A percentile compares a stretch with the other conserved stretches of the same genome.
Evolutionary conservation across 1,284 basidiomycete species (phyloP).

Genomic region (Microbotryum lychnidis-dioicae): DNA sequence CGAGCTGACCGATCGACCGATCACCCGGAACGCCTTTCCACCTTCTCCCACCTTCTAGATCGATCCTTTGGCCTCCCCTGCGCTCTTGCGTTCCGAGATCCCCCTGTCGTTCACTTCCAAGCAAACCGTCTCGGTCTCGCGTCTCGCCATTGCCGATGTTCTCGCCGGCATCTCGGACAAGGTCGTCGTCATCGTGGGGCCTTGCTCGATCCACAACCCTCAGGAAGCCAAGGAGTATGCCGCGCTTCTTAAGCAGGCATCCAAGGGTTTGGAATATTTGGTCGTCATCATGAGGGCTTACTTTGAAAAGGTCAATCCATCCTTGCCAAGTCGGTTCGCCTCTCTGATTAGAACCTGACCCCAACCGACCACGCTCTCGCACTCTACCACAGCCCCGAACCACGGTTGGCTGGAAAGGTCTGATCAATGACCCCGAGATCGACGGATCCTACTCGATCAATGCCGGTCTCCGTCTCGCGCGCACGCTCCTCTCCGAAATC

Average conservation of each 20-base stretch:
- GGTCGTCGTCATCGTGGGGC: constrained; percentile 82
- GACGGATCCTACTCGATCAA: constrained; percentile 95
- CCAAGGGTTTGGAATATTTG: constrained; percentile 61
- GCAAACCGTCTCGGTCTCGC: constrained; percentile 66
- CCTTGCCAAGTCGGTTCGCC: neutral
- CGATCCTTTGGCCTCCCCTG: constrained; percentile 88
- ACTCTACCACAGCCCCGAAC: constrained; percentile 58
- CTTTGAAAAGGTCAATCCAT: constrained; percentile 50
- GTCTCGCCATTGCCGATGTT: constrained; percentile 66
- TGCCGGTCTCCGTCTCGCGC: constrained; percentile 79
- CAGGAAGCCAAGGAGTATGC: constrained; percentile 89
- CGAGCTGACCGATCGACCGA: too few relatives aligned
- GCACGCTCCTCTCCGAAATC: constrained; percentile 81
- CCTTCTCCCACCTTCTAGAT: constrained; percentile 9
- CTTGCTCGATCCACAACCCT: constrained; percentile 83
- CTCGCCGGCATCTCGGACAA: constrained; percentile 76
- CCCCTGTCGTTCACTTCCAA: constrained; percentile 47
- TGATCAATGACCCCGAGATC: constrained; percentile 45
- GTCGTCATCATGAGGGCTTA: constrained; percentile 93
- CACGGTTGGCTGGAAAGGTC: constrained; percentile 67
- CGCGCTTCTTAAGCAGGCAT: constrained; percentile 55
- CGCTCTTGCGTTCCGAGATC: constrained; percentile 76
- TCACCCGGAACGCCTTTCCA: too few relatives aligned
- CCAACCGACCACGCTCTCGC: too few relatives aligned
- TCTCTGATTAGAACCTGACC: too few relatives aligned